Evolutionary conservation across 345 rosid species (phyloP), one percentile per base, ranked within the genome.

Genomic region (Nephelium lappaceum): DNA sequence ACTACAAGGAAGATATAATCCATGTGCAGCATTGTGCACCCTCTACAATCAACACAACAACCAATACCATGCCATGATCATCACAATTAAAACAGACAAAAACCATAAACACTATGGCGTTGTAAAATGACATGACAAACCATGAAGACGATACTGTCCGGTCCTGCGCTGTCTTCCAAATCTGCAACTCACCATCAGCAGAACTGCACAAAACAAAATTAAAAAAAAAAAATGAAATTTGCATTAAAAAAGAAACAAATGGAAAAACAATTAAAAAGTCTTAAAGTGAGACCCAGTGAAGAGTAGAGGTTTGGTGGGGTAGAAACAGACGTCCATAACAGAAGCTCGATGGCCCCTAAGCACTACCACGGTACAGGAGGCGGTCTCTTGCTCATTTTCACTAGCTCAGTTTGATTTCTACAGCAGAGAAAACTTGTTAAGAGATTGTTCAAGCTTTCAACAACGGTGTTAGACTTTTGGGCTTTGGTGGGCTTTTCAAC

Each of bases 291-390:
- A 93, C 98, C 95, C 98, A 8, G 93, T 82, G 87, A 93, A 89
- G n/a, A 93, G 86, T 18, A 96, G 55, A 60, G 97, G 87, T 61
- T 74, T 84, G 0, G 94, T 87, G 64, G 91, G 91, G 79, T 92
- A 97, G 80, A 96, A 96, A 79, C 88, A 90, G 65, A 85, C 93
- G 58, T 94, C 99, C 85, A 79, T 84, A 8, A 96, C 97, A 4
- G 97, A 91, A 85, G 97, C 94, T 18, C 97, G 97, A 78, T 93
- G 95, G 39, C 99, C 99, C 81, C 99, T 85, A 12, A 94, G 91
- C 74, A 96, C 97, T 47, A 93, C 97, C 73, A 87, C 90, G 8
- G 98, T 97, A 81, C 99, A 69, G 97, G 97, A 21, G 97, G 91
- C 7, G 88, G 86, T 76, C 93, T 83, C 85, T 86, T 92, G 79